These are phyloP conservation scores for Rhizomucor miehei DNA, from an alignment of 371 early-diverging fungal species.

Conservation along the genomic window DNA sequence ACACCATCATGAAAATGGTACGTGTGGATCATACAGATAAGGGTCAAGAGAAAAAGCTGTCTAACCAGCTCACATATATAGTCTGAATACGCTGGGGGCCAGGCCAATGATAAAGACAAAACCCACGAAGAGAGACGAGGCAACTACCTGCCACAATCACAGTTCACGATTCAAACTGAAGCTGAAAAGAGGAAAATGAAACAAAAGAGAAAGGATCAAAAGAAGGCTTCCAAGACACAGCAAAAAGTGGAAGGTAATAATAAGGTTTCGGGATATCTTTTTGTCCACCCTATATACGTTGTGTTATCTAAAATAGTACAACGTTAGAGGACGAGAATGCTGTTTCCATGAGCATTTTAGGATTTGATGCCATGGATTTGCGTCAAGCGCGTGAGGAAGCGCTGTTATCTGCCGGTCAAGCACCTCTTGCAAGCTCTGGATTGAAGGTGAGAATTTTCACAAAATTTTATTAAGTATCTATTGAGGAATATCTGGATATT, in stretches of 20 bases:
- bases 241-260: constrained; percentile 17
- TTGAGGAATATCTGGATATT: neutral
- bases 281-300: neutral
- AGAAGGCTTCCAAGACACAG: constrained; percentile 43
- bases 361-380: constrained; percentile 50
- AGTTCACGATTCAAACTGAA: constrained; percentile 72
- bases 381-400: constrained; percentile 57
- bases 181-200: constrained; percentile 65
- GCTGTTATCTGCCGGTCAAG: constrained; percentile 33
- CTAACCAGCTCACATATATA: constrained; percentile 1
- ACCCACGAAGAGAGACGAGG: constrained; percentile 2
- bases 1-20: constrained; percentile 51
- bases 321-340: constrained; percentile 46
- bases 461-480: too few species aligned
- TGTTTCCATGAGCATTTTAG: constrained; percentile 51
- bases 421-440: constrained; percentile 39
- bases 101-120: constrained; percentile 16
- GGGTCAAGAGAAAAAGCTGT: neutral
- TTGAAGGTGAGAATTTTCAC: constrained; percentile 20
- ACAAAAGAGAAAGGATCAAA: constrained; percentile 66
- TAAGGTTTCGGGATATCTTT: neutral
- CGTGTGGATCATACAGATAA: neutral
- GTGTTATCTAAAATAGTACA: neutral
- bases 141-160: constrained; percentile 45
- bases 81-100: constrained; percentile 20